These are phyloP conservation scores for Exobasidium rhododendri DNA, from an alignment of 1,284 basidiomycete genomes.

Conservation along the genomic window DNA sequence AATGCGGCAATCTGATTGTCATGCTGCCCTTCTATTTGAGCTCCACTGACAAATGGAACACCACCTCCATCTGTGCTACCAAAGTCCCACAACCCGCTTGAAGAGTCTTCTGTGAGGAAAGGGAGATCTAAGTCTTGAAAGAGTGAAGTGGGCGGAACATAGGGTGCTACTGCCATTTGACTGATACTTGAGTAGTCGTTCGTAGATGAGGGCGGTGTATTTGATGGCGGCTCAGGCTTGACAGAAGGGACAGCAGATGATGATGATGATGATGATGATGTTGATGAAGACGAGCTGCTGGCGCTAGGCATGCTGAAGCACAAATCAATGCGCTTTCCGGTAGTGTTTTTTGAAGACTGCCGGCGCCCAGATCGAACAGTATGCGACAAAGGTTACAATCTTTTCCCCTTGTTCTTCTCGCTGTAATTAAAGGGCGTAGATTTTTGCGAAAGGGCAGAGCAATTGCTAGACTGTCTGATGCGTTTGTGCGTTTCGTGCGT, in stretches of 20 bases:
- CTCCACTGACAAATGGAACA: background rate
- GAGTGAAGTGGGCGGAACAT: background rate
- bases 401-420: no score
- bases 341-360: no score
- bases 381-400: no score
- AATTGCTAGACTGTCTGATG: no score
- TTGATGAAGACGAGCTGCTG: background rate
- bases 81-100: slow-evolving; percentile 1
- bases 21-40: background rate
- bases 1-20: background rate
- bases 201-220: background rate
- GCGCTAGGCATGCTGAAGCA: no score
- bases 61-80: background rate
- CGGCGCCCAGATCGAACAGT: no score
- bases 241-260: background rate
- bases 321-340: no score
- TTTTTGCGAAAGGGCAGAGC: no score
- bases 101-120: background rate
- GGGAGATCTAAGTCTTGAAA: background rate
- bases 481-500: no score
- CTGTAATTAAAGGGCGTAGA: no score
- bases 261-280: background rate
- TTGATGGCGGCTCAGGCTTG: background rate
- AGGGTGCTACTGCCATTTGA: slow-evolving; percentile 7
- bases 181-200: background rate